These are phyloP conservation scores for Globisporangium emineosum DNA, from an alignment of 352 stramenopile genomes.

Conservation along the genomic window DNA sequence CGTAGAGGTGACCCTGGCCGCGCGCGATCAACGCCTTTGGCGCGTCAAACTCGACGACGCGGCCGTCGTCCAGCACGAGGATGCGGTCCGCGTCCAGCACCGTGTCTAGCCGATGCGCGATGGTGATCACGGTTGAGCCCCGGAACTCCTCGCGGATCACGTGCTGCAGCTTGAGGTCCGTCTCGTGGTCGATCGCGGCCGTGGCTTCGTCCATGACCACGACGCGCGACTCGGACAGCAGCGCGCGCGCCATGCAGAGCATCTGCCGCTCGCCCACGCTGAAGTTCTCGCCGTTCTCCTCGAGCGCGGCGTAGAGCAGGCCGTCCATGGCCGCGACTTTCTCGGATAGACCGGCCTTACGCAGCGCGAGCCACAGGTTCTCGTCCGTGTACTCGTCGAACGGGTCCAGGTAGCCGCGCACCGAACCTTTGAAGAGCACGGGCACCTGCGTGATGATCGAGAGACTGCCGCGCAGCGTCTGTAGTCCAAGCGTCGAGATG, in stretches of 20 bases:
- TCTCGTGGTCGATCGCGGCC: constrained; percentile 15
- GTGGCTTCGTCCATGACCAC: constrained; percentile 89
- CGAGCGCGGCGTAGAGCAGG: constrained; percentile 33
- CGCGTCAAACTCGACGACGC: not conserved
- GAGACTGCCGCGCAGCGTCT: constrained; percentile 82
- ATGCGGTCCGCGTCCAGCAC: constrained; percentile 77
- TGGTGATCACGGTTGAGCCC: constrained; percentile 88
- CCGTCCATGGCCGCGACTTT: too few species aligned
- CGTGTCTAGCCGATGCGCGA: constrained; percentile 94
- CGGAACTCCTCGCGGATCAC: not conserved
- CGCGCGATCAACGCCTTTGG: not conserved
- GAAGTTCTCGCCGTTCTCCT: constrained; percentile 92
- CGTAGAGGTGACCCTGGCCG: too few species aligned
- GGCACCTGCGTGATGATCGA: constrained; percentile 93
- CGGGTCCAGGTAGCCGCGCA: constrained; percentile 52
- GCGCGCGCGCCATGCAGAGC: constrained; percentile 92
- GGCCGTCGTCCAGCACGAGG: not conserved
- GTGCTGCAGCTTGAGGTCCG: not conserved
- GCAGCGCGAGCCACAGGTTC: constrained; percentile 42
- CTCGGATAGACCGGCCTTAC: constrained; percentile 73
- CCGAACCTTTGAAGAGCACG: constrained; percentile 89
- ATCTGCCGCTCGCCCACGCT: constrained; percentile 94
- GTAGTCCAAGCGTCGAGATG: constrained; percentile 74
- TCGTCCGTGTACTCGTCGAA: constrained; percentile 77
- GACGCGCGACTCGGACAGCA: constrained; percentile 85